phyloP scores from a whole-genome alignment of 2,329 filamentous ascomycete genomes.

The Ceratocystis diversiconidia region DNA sequence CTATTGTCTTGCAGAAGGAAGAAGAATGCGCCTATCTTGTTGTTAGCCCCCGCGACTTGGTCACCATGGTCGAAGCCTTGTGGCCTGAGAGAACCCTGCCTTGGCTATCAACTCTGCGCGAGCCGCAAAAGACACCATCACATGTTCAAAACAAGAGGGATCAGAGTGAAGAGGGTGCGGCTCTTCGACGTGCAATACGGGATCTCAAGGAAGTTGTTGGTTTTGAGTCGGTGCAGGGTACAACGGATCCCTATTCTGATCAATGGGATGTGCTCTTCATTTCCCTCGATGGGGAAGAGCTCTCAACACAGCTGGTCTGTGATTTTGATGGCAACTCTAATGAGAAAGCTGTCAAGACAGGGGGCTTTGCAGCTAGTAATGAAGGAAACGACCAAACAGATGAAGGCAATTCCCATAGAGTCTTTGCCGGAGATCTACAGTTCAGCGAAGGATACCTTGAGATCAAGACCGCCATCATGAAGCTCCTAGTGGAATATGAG shows the following conservation, averaged over 20 bases:
- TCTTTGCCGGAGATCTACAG: conserved; percentile 34
- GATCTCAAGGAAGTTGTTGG: conserved; percentile 57
- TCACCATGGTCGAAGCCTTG: conserved; percentile 67
- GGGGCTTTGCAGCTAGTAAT: conserved; percentile 27
- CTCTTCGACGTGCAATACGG: conserved; percentile 51
- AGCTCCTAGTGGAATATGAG: conserved; percentile 69
- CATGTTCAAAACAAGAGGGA: not conserved
- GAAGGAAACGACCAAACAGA: conserved; percentile 27
- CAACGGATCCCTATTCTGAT: conserved; percentile 67
- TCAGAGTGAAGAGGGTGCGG: conserved; percentile 51
- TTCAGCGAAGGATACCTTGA: conserved; percentile 69
- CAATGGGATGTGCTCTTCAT: conserved; percentile 73
- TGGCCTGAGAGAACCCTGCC: conserved; percentile 58
- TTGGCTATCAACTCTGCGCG: conserved; percentile 28
- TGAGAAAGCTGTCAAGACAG: not conserved
- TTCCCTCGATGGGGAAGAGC: conserved; percentile 52
- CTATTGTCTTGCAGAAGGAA: not conserved
- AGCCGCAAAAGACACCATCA: not conserved
- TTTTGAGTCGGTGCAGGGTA: conserved; percentile 47
- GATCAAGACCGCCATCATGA: conserved; percentile 64
- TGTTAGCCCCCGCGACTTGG: conserved; percentile 62
- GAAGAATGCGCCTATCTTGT: conserved; percentile 50
- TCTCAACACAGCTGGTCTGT: conserved; percentile 60
- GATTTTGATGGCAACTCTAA: conserved; percentile 34
- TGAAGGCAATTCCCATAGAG: not conserved